phyloP scores from a whole-genome alignment of 129 eudicot genomes.

The Tagetes erecta region DNA sequence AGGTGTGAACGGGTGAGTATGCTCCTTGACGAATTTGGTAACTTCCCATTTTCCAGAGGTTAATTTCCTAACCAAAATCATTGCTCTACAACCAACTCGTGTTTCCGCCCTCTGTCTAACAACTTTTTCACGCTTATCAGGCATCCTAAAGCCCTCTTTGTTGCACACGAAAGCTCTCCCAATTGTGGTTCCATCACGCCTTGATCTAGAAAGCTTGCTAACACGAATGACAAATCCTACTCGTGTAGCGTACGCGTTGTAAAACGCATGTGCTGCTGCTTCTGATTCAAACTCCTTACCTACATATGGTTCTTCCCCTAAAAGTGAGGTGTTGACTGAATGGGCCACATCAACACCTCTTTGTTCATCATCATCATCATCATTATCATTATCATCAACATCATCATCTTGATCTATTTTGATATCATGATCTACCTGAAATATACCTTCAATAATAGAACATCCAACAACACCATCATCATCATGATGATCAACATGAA shows the following conservation, averaged over 20 bases:
- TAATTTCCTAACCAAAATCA: constrained; percentile 81
- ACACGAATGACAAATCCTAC: constrained; percentile 82
- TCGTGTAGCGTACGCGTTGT: constrained; percentile 73
- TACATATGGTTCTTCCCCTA: constrained; percentile 67
- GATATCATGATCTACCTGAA: constrained; percentile 50
- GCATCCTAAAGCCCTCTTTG: constrained; percentile 85
- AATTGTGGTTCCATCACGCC: constrained; percentile 87
- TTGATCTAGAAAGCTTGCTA: constrained; percentile 87
- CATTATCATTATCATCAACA: not conserved
- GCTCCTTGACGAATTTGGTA: constrained; percentile 89
- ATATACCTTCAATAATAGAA: constrained; percentile 52
- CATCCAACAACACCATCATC: constrained; percentile 61
- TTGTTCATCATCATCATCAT: constrained; percentile 25
- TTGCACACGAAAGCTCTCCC: constrained; percentile 90
- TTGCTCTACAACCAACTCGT: constrained; percentile 90
- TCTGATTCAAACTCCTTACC: constrained; percentile 90
- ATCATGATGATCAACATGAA: constrained; percentile 25
- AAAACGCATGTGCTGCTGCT: constrained; percentile 89
- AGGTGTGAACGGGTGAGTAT: constrained; percentile 73
- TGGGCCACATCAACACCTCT: constrained; percentile 44
- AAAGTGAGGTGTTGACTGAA: constrained; percentile 34
- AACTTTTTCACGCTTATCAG: constrained; percentile 81
- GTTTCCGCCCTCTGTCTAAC: constrained; percentile 89
- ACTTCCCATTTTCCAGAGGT: constrained; percentile 80
- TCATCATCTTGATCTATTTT: constrained; percentile 47